Evolutionary conservation across 108 stramenopile genomes (phyloP), one percentile per base, ranked within the genome.

Genomic region (Discostella pseudostelligera): DNA sequence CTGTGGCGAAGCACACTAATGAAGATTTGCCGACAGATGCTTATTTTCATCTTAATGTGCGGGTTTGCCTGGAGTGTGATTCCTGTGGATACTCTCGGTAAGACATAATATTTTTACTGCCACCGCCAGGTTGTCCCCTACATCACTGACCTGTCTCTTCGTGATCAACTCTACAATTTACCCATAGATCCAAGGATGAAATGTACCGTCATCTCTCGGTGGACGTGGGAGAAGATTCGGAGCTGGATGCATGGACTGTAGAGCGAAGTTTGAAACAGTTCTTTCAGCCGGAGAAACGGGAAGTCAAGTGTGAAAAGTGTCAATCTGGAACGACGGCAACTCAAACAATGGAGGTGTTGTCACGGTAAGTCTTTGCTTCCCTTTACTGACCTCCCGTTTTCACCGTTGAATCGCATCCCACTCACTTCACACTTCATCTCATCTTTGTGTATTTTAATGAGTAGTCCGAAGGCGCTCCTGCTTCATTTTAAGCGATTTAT

Each of bases 281-380:
- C 59, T 96, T 96, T 58, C 62, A 65, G 7, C 79, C 91, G 1
- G 90, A 92, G 60, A 82, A 79, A 40, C 76, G 83, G 8, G 87
- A 93, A n/a, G 48, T 93, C 64, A 83, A 88, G 28, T 96, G 94
- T 49, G 94, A 96, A 73, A 91, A 96, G 68, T 89, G 92, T 45
- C 28, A 74, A 24, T 61, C 69, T 35, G 85, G 92, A 0, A 75
- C 20, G 14, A 62, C 59, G 10, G 88, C 86, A 2, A 87, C 83
- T 29, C 84, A 89, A 65, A 83, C 81, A 29, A 82, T 85, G 65
- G 68, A 79, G 54, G 71, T 92, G 24, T 47, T 78, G 16, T 79
- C 85, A 12, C 56, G 71, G 63, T 78, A 39, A 70, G 76, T 61
- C 25, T 56, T 39, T 19, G 12, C n/a, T 19, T 37, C 12, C 1